Evolutionary conservation across 2,329 filamentous ascomycete species (phyloP), one percentile per base, ranked within the genome.

Genomic region (Colletotrichum sp.): DNA sequence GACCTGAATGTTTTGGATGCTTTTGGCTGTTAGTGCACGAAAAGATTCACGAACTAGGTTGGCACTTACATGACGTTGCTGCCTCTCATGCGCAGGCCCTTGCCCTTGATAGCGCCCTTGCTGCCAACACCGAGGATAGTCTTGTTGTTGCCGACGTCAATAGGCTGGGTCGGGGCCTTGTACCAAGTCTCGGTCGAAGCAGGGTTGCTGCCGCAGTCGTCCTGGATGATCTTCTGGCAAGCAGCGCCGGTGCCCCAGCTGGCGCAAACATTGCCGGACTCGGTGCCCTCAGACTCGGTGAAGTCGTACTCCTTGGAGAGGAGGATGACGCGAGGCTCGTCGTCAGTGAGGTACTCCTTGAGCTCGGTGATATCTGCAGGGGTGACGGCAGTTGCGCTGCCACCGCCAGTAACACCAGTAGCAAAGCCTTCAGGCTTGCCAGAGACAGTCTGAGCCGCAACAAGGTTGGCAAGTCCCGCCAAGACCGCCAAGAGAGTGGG

Each of bases 361-460:
- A 90, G 86, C 83, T 91, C 85, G 21, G 83, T 84, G 26, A 83
- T 87, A 56, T 84, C 84, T 26, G 81, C 82, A 18, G 88, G 89
- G 61, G 86, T 85, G 1, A 78, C 77, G 8, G 87, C 83, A 15
- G 85, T 81, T 16, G 87, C 88, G 67, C 79, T 83, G 34, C 89
- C 89, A 77, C 89, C 89, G 52, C 89, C 89, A 36, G 89, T 91
- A 2, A 89, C 87, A 38, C 88, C 81, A 7, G 78, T 70, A 16
- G 82, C 82, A 38, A 83, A 83, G 26, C 82, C 82, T 34, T 82
- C 80, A 5, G 82, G 77, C 30, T 78, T 80, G 26, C 82, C 82
- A 12, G 77, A 71, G 18, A 83, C 81, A 48, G 56, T 64, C 56
- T 75, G 71, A 18, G 71, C 62, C n/a, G 58, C 55, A 12, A 72